phyloP scores from a whole-genome alignment of 805 yeast species.

The Lipomyces kockii region DNA sequence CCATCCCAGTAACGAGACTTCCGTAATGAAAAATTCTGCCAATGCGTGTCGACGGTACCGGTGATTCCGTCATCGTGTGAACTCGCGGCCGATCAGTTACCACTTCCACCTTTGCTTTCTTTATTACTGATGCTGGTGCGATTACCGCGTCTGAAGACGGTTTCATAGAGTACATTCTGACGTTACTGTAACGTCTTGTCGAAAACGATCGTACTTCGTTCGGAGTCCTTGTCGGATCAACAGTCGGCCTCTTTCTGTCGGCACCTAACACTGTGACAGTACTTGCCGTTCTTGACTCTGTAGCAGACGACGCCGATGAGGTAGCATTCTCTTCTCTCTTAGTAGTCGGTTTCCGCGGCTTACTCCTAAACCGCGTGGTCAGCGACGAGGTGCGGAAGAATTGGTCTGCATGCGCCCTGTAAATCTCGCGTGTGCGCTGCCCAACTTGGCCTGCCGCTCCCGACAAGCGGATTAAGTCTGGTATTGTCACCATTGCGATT shows the following conservation, averaged over 20 bases:
- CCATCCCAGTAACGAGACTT: conserved; percentile 86
- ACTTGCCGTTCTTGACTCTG: not conserved
- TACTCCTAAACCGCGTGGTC: conserved; percentile 15
- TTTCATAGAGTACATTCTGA: not conserved
- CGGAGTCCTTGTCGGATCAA: not conserved
- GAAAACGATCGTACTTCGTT: not conserved
- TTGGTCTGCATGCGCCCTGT: conserved; percentile 15
- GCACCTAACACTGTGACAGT: not conserved
- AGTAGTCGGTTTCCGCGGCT: conserved; percentile 1
- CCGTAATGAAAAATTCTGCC: conserved; percentile 93
- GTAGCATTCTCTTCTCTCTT: not conserved
- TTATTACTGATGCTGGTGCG: not conserved
- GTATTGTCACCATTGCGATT: conserved; percentile 16
- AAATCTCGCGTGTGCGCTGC: conserved; percentile 13
- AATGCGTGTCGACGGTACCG: conserved; percentile 86
- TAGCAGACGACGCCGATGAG: not conserved
- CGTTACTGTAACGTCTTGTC: conserved; percentile 5
- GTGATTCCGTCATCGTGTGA: conserved; percentile 49
- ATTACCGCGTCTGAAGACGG: not conserved
- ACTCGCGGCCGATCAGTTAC: conserved; percentile 6
- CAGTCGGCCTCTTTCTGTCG: not conserved
- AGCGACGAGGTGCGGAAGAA: conserved; percentile 30
- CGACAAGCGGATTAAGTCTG: conserved; percentile 29
- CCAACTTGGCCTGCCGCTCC: conserved; percentile 23
- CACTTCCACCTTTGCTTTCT: conserved; percentile 4